Base-by-base conservation (phyloP, 129 eudicot genomes). In the Chrysanthemum seticuspe region DNA sequence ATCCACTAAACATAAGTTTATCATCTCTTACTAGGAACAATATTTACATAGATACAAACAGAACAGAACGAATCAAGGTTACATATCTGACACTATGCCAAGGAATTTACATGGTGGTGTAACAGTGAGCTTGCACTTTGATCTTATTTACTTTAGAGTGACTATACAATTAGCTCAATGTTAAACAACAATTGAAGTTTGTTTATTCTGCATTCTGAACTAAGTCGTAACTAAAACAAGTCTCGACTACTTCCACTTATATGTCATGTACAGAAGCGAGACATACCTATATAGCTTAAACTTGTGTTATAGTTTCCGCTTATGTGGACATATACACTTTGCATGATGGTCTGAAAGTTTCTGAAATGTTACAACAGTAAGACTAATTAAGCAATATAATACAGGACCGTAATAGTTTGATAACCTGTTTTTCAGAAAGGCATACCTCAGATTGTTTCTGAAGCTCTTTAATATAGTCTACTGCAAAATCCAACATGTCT, bases 401-500 rank as follows among this genome's bases (percentile, higher is more conserved):
- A 61, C 54, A 18, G 45, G 29, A 19, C 34, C 18, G 25, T 50
- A 13, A 16, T 47, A 16, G 2, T 62, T 63, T 79, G 54, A 10
- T 9, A 78, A 50, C 75, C 16, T 50, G 66, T 54, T 27, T 61
- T 10, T 2, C 13, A 13, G 48, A 15, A 12, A 13, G 12, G 59
- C 12, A 64, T 85, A 88, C 98, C 91, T 79, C 82, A 45, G 82
- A 84, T 82, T 85, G 87, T 63, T 74, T 85, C 81, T 95, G 96
- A 74, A 90, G 97, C 74, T 86, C 87, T 86, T 95, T 95, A 56
- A 95, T 88, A 81, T 95, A 88, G 44, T 95, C 97, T 18, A 90
- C 96, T 73, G 96, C 99, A 70, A 88, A 86, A 83, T 95, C 99
- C 80, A 95, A 77, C 97, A 95, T 90, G 77, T 90, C 97, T 78